phyloP scores from a whole-genome alignment of 2,329 filamentous ascomycete genomes.

The Aspergillus versicolor region DNA sequence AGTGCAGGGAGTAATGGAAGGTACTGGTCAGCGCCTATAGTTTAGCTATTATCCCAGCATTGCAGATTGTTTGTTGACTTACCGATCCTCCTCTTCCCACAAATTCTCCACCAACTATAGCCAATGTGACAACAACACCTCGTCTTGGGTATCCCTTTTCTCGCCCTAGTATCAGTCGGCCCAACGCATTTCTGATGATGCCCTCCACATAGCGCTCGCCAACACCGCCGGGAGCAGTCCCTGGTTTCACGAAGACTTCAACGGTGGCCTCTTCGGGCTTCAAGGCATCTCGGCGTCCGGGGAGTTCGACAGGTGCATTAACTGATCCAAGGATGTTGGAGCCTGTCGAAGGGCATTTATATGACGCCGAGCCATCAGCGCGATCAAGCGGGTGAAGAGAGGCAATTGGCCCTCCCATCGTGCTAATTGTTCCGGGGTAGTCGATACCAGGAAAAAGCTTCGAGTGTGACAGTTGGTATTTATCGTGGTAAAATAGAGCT shows the following conservation, averaged over 20 bases:
- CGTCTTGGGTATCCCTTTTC: conserved; percentile 42
- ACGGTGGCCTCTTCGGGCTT: conserved; percentile 86
- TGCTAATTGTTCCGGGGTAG: neutral
- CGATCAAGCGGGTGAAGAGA: conserved; percentile 35
- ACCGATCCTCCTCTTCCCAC: conserved; percentile 40
- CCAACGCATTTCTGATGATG: conserved; percentile 38
- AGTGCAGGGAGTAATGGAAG: conserved; percentile 77
- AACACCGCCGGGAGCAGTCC: conserved; percentile 80
- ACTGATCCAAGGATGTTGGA: conserved; percentile 82
- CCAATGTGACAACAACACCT: conserved; percentile 45
- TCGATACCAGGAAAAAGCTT: neutral
- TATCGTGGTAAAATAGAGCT: neutral
- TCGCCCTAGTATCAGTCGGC: conserved; percentile 42
- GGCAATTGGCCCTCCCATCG: conserved; percentile 38
- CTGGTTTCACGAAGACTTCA: conserved; percentile 86
- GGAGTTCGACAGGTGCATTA: conserved; percentile 90
- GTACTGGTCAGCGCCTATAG: conserved; percentile 53
- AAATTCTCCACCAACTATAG: conserved; percentile 38
- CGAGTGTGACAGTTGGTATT: neutral
- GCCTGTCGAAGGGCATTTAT: conserved; percentile 51
- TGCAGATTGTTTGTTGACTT: conserved; percentile 15
- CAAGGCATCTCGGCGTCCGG: conserved; percentile 72
- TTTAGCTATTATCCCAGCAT: conserved; percentile 14
- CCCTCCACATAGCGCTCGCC: conserved; percentile 79
- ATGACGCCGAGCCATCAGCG: conserved; percentile 42